Base-by-base conservation (phyloP, 116 monocot species). In the Trichopus zeylanicus region DNA sequence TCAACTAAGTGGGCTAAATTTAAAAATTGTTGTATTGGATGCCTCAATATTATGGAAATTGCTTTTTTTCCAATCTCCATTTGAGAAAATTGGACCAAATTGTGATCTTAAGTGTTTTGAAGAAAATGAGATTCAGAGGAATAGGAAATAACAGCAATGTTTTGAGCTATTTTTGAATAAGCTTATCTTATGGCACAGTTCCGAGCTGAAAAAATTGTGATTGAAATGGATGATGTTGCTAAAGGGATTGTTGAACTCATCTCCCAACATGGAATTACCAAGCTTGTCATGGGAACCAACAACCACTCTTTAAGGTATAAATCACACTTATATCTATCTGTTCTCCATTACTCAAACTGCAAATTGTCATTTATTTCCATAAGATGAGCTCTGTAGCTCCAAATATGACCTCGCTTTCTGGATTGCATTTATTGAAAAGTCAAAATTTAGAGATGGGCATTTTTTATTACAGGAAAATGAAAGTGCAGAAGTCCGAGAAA, bases 191-290 rank as follows among this genome's bases (percentile, higher is more conserved):
- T 24, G 60, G 55, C 33, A 6, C 51, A 86, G 86, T 51, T 81
- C 28, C 71, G 55, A 65, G 68, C 73, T 20, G 74, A 78, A 58
- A 78, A 66, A n/a, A 34, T 78, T 22, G 59, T 82, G 12, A 72
- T 78, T 21, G 70, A 87, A 58, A 68, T 35, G 39, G 78, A 81
- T 48, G 73, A 78, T 63, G 52, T 78, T 52, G 68, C 53, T 20
- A 70, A 73, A 53, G 86, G 78, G 22, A 64, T 87, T 62, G 16
- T 82, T 8, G 57, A 75, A 26, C 55, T 81, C 21, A 81, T 87
- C 47, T 25, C 35, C 27, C 28, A 51, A 34, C 72, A 67, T 72
- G 58, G 67, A 15, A 72, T 87, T 64, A 72, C 75, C 27, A 75
- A 68, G 47, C 67, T 87, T 61, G 78, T 87, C 34, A 73, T 81